Evolutionary conservation across 352 stramenopile genomes (phyloP).

Genomic region (Globisporangium ultimum): DNA sequence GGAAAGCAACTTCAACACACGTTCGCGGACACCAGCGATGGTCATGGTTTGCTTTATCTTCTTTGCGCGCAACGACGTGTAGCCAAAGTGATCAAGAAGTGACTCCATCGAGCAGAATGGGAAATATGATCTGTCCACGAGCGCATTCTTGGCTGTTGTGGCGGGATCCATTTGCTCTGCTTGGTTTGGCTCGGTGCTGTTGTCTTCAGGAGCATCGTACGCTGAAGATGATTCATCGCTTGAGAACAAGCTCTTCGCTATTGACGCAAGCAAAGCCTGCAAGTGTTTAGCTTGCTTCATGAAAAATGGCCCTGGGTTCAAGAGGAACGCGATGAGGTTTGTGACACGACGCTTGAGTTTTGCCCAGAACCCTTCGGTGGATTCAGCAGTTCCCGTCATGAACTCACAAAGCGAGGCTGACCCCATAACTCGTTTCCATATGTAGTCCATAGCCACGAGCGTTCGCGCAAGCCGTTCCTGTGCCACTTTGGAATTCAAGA

Average conservation of each 20-base stretch:
- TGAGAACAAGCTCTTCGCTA: background rate
- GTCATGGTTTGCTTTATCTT: constrained; percentile 28
- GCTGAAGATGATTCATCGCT: background rate
- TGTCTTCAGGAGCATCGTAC: background rate
- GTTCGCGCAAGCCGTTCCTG: constrained; percentile 24
- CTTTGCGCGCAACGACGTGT: constrained; percentile 21
- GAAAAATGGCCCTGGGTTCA: constrained; percentile 17
- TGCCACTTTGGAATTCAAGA: constrained; percentile 14
- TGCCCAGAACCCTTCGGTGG: constrained; percentile 16
- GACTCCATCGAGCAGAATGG: constrained; percentile 29
- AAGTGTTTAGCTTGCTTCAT: constrained; percentile 16
- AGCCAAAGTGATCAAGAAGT: constrained; percentile 31
- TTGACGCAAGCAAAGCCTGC: background rate
- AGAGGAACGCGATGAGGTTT: constrained; percentile 6
- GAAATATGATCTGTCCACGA: constrained; percentile 13
- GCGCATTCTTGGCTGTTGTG: background rate
- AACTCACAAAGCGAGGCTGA: constrained; percentile 17
- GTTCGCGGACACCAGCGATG: constrained; percentile 9
- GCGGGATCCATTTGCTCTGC: background rate
- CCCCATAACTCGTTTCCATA: constrained; percentile 35
- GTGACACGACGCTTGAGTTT: constrained; percentile 13
- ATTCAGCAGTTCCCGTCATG: constrained; percentile 23
- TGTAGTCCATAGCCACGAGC: constrained; percentile 38
- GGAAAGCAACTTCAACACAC: constrained; percentile 12
- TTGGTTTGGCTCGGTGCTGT: background rate